phyloP scores from a whole-genome alignment of 208 protist genomes.

The Leptomonas seymouri region DNA sequence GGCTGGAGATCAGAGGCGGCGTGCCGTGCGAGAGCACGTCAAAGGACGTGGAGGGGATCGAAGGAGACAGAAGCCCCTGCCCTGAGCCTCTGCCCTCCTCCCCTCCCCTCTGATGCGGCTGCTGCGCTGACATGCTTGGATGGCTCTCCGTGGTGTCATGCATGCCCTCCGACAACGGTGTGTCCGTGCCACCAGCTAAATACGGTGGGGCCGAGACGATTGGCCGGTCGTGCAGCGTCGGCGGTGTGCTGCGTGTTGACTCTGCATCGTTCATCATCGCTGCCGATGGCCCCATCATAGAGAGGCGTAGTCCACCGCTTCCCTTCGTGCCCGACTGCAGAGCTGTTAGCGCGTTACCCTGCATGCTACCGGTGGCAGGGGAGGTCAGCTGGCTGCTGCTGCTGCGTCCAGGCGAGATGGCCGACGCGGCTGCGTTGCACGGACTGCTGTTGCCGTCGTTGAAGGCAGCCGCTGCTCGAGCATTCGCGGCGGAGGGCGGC shows the following conservation, averaged over 20 bases:
- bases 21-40: neutral
- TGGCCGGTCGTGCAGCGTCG: conserved; percentile 5
- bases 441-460: neutral
- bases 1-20: neutral
- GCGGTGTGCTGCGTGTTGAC: conserved; percentile 2
- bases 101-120: too few relatives aligned
- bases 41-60: neutral
- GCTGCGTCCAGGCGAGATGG: neutral
- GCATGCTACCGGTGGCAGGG: neutral
- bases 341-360: neutral
- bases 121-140: too few relatives aligned
- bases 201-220: conserved; percentile 20
- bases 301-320: neutral
- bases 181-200: neutral
- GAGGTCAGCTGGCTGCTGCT: neutral
- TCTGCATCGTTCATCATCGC: conserved; percentile 1
- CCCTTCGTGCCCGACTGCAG: neutral
- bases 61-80: neutral
- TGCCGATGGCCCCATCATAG: neutral
- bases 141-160: too few relatives aligned
- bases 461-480: conserved; percentile 1
- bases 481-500: conserved; percentile 5
- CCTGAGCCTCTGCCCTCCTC: too few relatives aligned
- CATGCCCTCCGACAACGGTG: neutral
- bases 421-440: neutral